Evolutionary conservation across 208 protist genomes (phyloP).

Genomic region (Crithidia fasciculata): DNA sequence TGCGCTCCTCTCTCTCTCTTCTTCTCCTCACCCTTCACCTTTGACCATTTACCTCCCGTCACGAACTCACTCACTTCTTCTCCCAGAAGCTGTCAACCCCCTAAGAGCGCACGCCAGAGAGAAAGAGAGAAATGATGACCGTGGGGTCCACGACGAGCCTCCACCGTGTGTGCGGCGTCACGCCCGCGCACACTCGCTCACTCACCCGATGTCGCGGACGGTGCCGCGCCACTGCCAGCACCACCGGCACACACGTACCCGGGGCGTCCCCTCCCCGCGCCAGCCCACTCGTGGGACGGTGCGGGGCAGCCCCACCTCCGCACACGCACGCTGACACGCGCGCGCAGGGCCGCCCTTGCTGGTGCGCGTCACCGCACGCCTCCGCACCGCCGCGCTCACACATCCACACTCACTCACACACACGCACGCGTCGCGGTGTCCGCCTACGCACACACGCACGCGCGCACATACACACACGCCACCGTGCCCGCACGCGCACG

Average conservation of each 20-base stretch:
- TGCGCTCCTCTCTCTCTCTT: too few species aligned
- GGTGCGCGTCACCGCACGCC: slow-evolving; percentile 8
- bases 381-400: slow-evolving; percentile 11
- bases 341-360: not conserved
- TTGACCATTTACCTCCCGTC: too few species aligned
- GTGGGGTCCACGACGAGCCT: slow-evolving; percentile 22
- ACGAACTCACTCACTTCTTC: too few species aligned
- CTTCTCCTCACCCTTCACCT: too few species aligned
- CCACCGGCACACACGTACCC: slow-evolving; percentile 19
- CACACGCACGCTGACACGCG: slow-evolving; percentile 19
- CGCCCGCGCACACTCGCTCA: slow-evolving; percentile 18
- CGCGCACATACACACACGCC: slow-evolving; percentile 1
- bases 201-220: slow-evolving; percentile 2
- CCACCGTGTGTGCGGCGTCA: slow-evolving; percentile 24
- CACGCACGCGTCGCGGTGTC: slow-evolving; percentile 1
- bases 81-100: not conserved
- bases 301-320: slow-evolving; percentile 23
- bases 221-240: slow-evolving; percentile 31
- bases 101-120: not conserved
- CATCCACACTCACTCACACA: slow-evolving; percentile 11
- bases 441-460: slow-evolving; percentile 8
- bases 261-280: slow-evolving; percentile 14
- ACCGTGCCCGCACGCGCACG: slow-evolving; percentile 6
- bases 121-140: slow-evolving; percentile 32
- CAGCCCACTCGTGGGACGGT: slow-evolving; percentile 10